phyloP scores from a whole-genome alignment of 2,329 filamentous ascomycete genomes.

The Fusarium lateritium region DNA sequence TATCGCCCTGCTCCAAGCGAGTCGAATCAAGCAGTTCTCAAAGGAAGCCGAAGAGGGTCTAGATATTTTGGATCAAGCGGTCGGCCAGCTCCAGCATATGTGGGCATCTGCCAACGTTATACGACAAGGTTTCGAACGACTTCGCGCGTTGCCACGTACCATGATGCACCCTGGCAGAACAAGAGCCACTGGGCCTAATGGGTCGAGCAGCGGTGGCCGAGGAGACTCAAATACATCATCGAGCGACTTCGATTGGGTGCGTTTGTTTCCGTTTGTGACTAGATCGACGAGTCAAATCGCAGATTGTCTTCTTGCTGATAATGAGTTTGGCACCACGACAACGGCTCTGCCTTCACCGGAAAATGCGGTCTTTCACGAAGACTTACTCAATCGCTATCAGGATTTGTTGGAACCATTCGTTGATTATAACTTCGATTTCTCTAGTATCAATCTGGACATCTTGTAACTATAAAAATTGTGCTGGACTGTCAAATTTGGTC shows the following conservation, averaged over 20 bases:
- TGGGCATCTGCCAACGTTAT: slow-evolving; percentile 46
- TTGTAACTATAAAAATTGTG: neutral
- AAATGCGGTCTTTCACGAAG: slow-evolving; percentile 37
- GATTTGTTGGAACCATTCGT: slow-evolving; percentile 43
- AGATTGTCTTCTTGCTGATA: slow-evolving; percentile 34
- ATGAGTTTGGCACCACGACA: slow-evolving; percentile 30
- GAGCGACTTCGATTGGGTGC: slow-evolving; percentile 32
- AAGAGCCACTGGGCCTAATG: neutral
- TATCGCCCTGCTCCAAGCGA: slow-evolving; percentile 58
- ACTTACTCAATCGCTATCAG: slow-evolving; percentile 37
- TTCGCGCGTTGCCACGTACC: slow-evolving; percentile 18
- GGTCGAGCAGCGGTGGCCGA: neutral
- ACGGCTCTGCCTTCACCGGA: slow-evolving; percentile 34
- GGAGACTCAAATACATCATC: neutral
- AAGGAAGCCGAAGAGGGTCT: slow-evolving; percentile 41
- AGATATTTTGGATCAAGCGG: slow-evolving; percentile 39
- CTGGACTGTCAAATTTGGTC: too few species aligned
- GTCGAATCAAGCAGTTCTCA: slow-evolving; percentile 34
- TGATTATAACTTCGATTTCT: slow-evolving; percentile 42
- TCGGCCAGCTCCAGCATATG: slow-evolving; percentile 41
- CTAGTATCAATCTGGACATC: slow-evolving; percentile 23
- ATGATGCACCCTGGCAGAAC: slow-evolving; percentile 29
- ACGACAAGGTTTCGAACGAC: slow-evolving; percentile 39
- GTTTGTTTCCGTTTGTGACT: slow-evolving; percentile 41
- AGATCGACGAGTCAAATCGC: slow-evolving; percentile 37